Evolutionary conservation across 768 basidiomycete genomes (phyloP).

Genomic region (Ephemerocybe angulata): DNA sequence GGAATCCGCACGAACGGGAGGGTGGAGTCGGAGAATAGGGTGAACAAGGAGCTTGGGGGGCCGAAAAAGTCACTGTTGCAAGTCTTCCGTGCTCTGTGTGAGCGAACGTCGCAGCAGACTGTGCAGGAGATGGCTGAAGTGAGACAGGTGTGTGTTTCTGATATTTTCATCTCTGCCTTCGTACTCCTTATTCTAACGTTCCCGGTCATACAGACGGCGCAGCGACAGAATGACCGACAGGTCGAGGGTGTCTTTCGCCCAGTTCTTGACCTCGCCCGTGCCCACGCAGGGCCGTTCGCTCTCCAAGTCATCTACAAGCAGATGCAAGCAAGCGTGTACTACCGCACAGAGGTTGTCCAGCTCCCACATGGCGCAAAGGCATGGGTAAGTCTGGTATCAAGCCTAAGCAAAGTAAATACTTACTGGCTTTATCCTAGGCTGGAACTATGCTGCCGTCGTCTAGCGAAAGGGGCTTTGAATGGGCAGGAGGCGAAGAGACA

Average conservation of each 20-base stretch:
- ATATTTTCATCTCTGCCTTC: neutral
- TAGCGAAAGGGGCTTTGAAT: neutral
- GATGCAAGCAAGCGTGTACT: slow-evolving; percentile 29
- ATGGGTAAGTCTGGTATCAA: slow-evolving; percentile 23
- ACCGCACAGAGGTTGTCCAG: slow-evolving; percentile 20
- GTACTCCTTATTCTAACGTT: slow-evolving; percentile 12
- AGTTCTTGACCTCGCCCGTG: slow-evolving; percentile 19
- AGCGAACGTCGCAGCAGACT: slow-evolving; percentile 17
- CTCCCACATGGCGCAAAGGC: slow-evolving; percentile 19
- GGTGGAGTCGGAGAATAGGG: slow-evolving; percentile 27
- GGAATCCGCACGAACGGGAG: slow-evolving; percentile 32
- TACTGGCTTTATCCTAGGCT: neutral
- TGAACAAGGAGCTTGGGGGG: slow-evolving; percentile 23
- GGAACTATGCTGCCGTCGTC: neutral
- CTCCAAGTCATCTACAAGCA: slow-evolving; percentile 26
- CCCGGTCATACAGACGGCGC: slow-evolving; percentile 6
- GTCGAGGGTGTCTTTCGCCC: slow-evolving; percentile 27
- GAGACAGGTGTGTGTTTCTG: slow-evolving; percentile 17
- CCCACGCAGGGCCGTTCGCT: slow-evolving; percentile 28
- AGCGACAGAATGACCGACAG: slow-evolving; percentile 19
- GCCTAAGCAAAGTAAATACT: neutral
- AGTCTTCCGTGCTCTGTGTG: slow-evolving; percentile 23
- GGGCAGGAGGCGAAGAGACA: neutral
- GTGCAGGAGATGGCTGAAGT: slow-evolving; percentile 16
- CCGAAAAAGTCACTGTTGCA: slow-evolving; percentile 22